Conservation (phyloP, 2,329 filamentous ascomycete species). For the Ophiostoma quercus region DNA sequence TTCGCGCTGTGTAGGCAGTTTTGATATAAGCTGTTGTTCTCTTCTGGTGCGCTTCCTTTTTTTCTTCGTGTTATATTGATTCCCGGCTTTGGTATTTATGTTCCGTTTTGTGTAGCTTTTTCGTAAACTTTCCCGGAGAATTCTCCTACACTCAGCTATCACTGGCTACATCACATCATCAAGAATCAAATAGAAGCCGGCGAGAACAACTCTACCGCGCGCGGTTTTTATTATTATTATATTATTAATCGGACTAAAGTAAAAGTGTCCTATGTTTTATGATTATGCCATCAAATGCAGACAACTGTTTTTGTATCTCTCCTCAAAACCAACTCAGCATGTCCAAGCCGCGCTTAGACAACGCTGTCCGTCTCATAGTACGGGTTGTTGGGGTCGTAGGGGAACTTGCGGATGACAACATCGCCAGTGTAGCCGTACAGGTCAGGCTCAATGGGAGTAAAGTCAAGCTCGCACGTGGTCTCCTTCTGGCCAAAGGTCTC, state of each 20-base stretch:
- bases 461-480: conserved; percentile 19
- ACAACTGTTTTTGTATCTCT: not conserved
- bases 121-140: too few relatives aligned
- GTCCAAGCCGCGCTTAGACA: conserved; percentile 9
- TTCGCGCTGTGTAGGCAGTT: not conserved
- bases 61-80: not conserved
- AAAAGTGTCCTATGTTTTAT: not conserved
- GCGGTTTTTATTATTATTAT: not conserved
- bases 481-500: conserved; percentile 24
- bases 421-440: conserved; percentile 32
- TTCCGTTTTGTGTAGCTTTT: too few relatives aligned
- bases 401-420: conserved; percentile 36
- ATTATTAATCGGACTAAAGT: not conserved
- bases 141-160: too few relatives aligned
- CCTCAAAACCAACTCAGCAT: not conserved
- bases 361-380: conserved; percentile 34
- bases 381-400: conserved; percentile 36
- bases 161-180: not conserved
- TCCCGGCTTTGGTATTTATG: not conserved
- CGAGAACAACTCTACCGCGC: not conserved
- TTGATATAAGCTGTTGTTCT: not conserved
- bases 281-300: not conserved
- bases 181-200: not conserved
- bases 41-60: not conserved
- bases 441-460: conserved; percentile 20